Percentiles rank a stretch among this genome's conserved stretches.
These are phyloP conservation scores for Mycena maculata DNA, from an alignment of 768 basidiomycete species.

Conservation along the genomic window DNA sequence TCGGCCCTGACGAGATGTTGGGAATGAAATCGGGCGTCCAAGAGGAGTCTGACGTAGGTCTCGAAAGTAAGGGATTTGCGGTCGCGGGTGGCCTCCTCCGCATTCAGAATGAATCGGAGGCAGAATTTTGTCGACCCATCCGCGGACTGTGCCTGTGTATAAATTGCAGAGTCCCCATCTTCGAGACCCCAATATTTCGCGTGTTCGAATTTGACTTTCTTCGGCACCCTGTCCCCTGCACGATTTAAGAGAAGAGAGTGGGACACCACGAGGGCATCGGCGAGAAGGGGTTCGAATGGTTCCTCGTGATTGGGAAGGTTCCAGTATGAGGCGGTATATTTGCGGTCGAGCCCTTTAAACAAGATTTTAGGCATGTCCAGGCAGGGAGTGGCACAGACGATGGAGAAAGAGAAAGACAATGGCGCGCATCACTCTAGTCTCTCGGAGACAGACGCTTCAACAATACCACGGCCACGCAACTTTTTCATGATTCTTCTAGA, in stretches of 20 bases:
- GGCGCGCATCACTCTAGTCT: no score
- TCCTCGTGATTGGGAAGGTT: no score
- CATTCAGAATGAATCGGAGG: conserved; percentile 20
- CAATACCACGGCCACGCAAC: no score
- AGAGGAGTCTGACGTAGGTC: not conserved
- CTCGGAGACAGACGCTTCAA: no score
- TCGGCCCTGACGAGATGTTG: not conserved
- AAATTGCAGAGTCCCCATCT: not conserved
- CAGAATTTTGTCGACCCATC: not conserved
- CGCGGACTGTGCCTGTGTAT: not conserved
- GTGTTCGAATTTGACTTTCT: not conserved
- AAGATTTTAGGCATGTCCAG: no score
- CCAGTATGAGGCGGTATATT: no score
- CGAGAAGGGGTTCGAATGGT: not conserved
- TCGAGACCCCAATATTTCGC: not conserved
- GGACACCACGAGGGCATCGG: not conserved
- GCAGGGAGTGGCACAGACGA: no score
- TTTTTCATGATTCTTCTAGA: no score
- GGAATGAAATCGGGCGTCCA: conserved; percentile 22
- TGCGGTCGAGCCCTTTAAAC: no score
- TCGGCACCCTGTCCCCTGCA: not conserved
- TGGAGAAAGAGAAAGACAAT: no score
- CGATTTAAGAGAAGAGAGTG: not conserved
- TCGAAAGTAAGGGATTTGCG: not conserved
- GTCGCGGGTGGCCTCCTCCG: not conserved